Percentiles rank a stretch among this genome's conserved stretches.
phyloP scores from a whole-genome alignment of 805 yeast genomes.

The Barnettozyma salicaria region DNA sequence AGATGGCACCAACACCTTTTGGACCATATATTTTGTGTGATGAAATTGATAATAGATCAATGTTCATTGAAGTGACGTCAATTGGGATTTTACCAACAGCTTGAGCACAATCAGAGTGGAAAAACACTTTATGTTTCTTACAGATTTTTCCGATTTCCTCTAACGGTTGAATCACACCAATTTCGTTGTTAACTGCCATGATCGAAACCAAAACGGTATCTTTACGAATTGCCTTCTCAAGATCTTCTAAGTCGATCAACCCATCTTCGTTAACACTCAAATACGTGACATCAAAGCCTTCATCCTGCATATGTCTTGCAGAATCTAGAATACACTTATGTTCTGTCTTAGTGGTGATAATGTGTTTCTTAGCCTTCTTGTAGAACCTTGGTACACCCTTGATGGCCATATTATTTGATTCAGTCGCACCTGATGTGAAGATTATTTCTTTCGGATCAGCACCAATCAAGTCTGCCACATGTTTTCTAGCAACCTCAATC shows the following conservation, averaged over 20 bases:
- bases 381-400: slow-evolving; percentile 96
- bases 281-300: slow-evolving; percentile 94
- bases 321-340: slow-evolving; percentile 99
- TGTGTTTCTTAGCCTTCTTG: slow-evolving; percentile 82
- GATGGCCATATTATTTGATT: slow-evolving; percentile 87
- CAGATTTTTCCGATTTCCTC: slow-evolving; percentile 90
- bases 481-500: slow-evolving; percentile 78
- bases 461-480: slow-evolving; percentile 76
- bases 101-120: slow-evolving; percentile 98
- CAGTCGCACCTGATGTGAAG: slow-evolving; percentile 97
- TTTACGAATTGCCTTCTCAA: slow-evolving; percentile 79
- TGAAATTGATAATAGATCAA: slow-evolving; percentile 88
- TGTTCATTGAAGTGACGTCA: slow-evolving; percentile 89
- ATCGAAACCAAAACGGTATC: slow-evolving; percentile 87
- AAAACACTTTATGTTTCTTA: slow-evolving; percentile 80
- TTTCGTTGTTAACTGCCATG: slow-evolving; percentile 98
- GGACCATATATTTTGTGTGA: slow-evolving; percentile 98
- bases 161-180: slow-evolving; percentile 94
- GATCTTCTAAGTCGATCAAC: slow-evolving; percentile 65
- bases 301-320: slow-evolving; percentile 90
- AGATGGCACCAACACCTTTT: slow-evolving; percentile 94
- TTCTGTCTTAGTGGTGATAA: slow-evolving; percentile 94
- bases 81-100: slow-evolving; percentile 91
- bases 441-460: slow-evolving; percentile 97
- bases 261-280: slow-evolving; percentile 82